Percentiles rank a stretch among this genome's conserved stretches.
phyloP scores from a whole-genome alignment of 169 alveolate species.

The Cyclospora cayetanensis region DNA sequence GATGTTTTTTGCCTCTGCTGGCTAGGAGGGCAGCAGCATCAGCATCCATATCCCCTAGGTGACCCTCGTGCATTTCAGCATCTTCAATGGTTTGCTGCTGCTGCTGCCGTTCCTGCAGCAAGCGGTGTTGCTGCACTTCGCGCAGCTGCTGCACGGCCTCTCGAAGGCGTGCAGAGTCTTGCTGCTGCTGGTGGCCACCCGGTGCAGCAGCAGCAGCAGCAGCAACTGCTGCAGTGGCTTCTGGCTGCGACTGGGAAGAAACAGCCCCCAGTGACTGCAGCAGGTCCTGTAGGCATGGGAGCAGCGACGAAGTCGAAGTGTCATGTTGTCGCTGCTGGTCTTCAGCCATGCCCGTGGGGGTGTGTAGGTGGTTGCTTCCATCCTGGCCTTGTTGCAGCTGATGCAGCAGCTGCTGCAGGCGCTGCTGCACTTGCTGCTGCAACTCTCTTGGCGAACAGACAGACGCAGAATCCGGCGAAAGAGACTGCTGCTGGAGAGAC shows the following conservation, averaged over 20 bases:
- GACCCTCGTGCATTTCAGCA: background rate
- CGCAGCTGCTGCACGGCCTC: constrained; percentile 56
- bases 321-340: constrained; percentile 41
- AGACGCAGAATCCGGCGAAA: background rate
- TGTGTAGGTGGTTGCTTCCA: background rate
- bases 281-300: constrained; percentile 35
- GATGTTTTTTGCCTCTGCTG: constrained; percentile 39
- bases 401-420: constrained; percentile 64
- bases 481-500: constrained; percentile 39
- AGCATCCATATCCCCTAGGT: background rate
- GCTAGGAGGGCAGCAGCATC: background rate
- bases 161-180: constrained; percentile 15
- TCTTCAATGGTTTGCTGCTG: constrained; percentile 19
- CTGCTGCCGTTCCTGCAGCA: constrained; percentile 47
- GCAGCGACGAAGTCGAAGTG: background rate
- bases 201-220: constrained; percentile 30
- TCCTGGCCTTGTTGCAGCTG: constrained; percentile 24
- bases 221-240: constrained; percentile 23
- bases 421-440: constrained; percentile 65
- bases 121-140: constrained; percentile 35
- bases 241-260: constrained; percentile 23
- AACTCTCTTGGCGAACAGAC: constrained; percentile 11
- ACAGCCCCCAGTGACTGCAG: constrained; percentile 55
- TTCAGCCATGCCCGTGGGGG: background rate
- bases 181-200: constrained; percentile 39